Evolutionary conservation across 192 early-diverging fungal genomes (phyloP).

Genomic region (Radiomyces spectabilis): DNA sequence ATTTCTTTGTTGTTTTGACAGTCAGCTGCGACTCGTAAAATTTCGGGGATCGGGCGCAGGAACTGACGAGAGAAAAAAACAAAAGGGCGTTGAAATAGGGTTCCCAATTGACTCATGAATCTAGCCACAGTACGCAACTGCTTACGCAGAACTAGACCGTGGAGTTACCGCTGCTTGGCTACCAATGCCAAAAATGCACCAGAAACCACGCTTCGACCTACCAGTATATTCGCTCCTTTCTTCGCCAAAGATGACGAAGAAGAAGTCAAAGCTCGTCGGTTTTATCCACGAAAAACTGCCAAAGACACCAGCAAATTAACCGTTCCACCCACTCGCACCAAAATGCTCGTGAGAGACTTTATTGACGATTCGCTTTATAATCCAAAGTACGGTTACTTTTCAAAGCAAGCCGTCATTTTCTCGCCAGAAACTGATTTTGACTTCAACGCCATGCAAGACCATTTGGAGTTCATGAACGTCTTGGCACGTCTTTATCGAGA

Average conservation of each 20-base stretch:
- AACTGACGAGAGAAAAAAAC: too few species aligned
- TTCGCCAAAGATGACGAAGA: slow-evolving; percentile 34
- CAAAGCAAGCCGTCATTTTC: slow-evolving; percentile 83
- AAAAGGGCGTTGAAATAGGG: too few species aligned
- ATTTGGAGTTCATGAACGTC: slow-evolving; percentile 63
- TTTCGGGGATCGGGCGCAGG: too few species aligned
- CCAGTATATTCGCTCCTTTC: slow-evolving; percentile 20
- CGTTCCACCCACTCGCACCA: slow-evolving; percentile 43
- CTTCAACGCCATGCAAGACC: slow-evolving; percentile 58
- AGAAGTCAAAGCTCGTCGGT: slow-evolving; percentile 22
- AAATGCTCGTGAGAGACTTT: slow-evolving; percentile 82
- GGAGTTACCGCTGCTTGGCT: too few species aligned
- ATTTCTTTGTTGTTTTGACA: too few species aligned
- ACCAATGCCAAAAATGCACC: too few species aligned
- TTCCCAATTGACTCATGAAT: too few species aligned
- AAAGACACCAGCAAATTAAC: slow-evolving; percentile 28
- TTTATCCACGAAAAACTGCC: slow-evolving; percentile 46
- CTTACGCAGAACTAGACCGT: too few species aligned
- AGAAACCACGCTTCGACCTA: too few species aligned
- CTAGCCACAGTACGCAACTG: too few species aligned
- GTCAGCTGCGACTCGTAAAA: too few species aligned
- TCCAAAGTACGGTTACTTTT: slow-evolving; percentile 96
- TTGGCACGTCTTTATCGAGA: slow-evolving; percentile 73
- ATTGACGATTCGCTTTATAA: slow-evolving; percentile 96
- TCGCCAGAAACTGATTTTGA: slow-evolving; percentile 55